Evolutionary conservation across 768 basidiomycete species (phyloP).

Genomic region (Rhizopogon roseolus): DNA sequence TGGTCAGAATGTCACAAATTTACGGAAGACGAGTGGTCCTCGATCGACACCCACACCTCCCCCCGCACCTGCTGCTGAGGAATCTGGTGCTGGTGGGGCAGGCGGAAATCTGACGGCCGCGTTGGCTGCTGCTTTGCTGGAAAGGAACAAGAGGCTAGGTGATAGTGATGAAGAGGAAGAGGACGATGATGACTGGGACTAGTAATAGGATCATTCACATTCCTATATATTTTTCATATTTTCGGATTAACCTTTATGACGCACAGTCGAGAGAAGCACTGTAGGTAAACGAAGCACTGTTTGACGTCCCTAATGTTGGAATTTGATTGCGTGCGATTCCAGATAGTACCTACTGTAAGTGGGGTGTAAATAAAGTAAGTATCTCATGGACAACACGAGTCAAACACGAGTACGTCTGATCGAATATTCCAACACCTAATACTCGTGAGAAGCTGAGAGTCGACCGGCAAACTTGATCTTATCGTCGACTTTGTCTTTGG

Average conservation of each 20-base stretch:
- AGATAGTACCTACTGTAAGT: too few species aligned
- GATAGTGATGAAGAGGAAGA: conserved; percentile 82
- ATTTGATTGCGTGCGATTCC: too few species aligned
- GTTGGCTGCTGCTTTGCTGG: conserved; percentile 75
- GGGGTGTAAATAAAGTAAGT: too few species aligned
- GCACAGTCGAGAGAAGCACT: not conserved
- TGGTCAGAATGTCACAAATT: conserved; percentile 67
- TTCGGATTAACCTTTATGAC: conserved; percentile 7
- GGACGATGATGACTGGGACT: conserved; percentile 65
- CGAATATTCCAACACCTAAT: too few species aligned
- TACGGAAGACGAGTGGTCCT: conserved; percentile 48
- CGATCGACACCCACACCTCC: conserved; percentile 31
- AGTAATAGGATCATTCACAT: conserved; percentile 1
- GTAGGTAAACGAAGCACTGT: not conserved
- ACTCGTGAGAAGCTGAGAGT: not conserved
- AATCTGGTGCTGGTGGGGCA: conserved; percentile 32
- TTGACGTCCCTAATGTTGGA: too few species aligned
- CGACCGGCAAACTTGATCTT: not conserved
- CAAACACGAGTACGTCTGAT: too few species aligned
- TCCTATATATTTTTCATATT: conserved; percentile 5
- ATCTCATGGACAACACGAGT: too few species aligned
- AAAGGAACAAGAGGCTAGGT: conserved; percentile 82
- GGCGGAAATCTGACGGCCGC: conserved; percentile 80
- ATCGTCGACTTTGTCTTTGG: too few species aligned
- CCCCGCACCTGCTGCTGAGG: conserved; percentile 25